Evolutionary conservation across 2,329 filamentous ascomycete genomes (phyloP).

Genomic region (Blastomyces silverae): DNA sequence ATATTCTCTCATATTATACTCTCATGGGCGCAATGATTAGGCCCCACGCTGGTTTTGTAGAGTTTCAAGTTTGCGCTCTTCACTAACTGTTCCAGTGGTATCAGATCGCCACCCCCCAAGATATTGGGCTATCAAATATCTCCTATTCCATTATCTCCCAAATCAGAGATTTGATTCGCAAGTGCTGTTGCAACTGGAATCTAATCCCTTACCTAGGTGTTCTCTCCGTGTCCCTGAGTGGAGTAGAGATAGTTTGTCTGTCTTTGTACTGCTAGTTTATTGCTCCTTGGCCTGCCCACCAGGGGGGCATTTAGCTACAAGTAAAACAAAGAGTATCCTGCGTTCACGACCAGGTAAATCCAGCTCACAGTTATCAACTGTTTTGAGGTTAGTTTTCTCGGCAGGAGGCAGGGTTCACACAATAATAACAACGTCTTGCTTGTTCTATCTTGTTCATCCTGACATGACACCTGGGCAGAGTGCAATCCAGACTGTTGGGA

Average conservation of each 20-base stretch:
- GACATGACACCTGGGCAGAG: not conserved
- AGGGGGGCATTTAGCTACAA: not conserved
- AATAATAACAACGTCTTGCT: not conserved
- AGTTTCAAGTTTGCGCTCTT: not conserved
- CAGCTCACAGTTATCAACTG: not conserved
- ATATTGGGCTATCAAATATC: too few relatives aligned
- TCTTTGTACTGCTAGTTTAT: not conserved
- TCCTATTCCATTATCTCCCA: not conserved
- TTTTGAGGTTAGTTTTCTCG: not conserved
- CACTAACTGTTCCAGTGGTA: not conserved
- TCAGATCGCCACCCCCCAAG: not conserved
- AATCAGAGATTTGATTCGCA: constrained; percentile 1
- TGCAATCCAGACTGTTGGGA: not conserved
- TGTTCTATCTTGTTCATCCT: not conserved
- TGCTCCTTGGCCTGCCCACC: not conserved
- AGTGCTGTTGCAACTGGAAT: not conserved
- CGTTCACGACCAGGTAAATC: not conserved
- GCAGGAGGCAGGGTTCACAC: not conserved
- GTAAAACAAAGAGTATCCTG: not conserved
- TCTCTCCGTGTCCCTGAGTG: not conserved
- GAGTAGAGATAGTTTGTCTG: not conserved
- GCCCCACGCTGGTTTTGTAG: not conserved
- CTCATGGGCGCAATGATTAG: not conserved
- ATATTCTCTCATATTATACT: not conserved
- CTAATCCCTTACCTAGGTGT: not conserved